Base-by-base conservation (phyloP, 2,329 filamentous ascomycete species). In the Coccinonectria pachysandricola region DNA sequence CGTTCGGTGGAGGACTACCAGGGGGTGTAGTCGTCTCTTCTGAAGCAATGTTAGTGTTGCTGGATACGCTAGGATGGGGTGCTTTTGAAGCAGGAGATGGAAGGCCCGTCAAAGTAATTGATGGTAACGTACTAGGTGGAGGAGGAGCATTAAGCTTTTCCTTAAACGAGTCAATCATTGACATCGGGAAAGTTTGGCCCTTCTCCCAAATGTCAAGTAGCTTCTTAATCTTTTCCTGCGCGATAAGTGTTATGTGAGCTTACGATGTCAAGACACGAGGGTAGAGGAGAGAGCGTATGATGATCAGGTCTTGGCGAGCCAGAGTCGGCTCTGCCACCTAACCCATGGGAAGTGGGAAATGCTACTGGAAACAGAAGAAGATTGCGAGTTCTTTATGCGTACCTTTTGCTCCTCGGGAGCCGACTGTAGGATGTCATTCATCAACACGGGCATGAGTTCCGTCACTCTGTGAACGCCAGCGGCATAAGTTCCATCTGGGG, bases 201-300 rank as follows among this genome's bases (percentile, higher is more conserved):
- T 91, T 91, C 54, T 95, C 87, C 91, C 91, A 98, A 43, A 98
- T 98, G 53, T 94, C 87, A 60, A 96, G 66, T 45, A 98, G 72
- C 56, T 96, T 96, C 43, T 59, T 60, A 57, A 96, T 88, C 65
- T 95, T 96, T 54, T 93, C 85, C 82, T 91, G 79, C 65, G 76
- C 53, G 42, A 39, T 49, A 52, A 45, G 42, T 43, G 50, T 49
- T 37, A 33, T 37, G 64, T 68, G 49, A 54, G 52, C n/a, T n/a
- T n/a, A n/a, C n/a, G n/a, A n/a, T n/a, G n/a, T n/a, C 40, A 31
- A 20, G 32, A 32, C 23, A 31, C 27, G 27, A 30, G 28, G 26
- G 21, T 16, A n/a, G 23, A 25, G 30, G 33, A 32, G 31, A 26
- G 26, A 27, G 29, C 24, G 31, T 31, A 32, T 27, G 26, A 35